These are phyloP conservation scores for Balansia obtecta DNA, from an alignment of 2,329 filamentous ascomycete genomes.

Conservation along the genomic window DNA sequence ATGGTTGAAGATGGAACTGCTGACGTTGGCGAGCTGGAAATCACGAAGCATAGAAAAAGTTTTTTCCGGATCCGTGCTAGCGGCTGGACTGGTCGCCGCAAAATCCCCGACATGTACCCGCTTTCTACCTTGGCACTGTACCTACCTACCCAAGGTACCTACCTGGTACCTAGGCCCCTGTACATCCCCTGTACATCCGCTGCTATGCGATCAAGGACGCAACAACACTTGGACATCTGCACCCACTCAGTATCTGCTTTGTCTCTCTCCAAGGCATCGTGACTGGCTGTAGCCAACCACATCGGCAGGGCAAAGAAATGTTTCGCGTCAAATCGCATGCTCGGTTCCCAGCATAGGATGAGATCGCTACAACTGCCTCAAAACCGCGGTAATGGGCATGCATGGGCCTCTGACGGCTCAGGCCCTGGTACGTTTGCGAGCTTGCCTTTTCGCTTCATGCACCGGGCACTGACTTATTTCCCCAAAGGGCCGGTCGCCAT, in stretches of 20 bases:
- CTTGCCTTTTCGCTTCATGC: neutral
- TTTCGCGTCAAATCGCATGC: neutral
- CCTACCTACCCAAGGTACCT: too few species aligned
- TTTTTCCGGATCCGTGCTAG: slow-evolving; percentile 5
- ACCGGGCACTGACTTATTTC: neutral
- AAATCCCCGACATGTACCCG: too few species aligned
- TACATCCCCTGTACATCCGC: too few species aligned
- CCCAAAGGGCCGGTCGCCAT: slow-evolving; percentile 43
- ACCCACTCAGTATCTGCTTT: too few species aligned
- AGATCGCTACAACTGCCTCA: neutral
- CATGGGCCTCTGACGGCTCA: slow-evolving; percentile 44
- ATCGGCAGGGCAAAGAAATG: too few species aligned
- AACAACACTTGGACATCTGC: too few species aligned
- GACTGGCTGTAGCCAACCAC: too few species aligned
- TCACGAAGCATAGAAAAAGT: slow-evolving; percentile 2
- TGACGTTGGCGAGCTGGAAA: neutral
- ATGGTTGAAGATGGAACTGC: slow-evolving; percentile 19
- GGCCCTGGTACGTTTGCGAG: slow-evolving; percentile 33
- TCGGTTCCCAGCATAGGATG: neutral
- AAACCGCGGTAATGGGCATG: slow-evolving; percentile 31
- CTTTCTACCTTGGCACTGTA: too few species aligned
- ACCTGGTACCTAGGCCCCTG: too few species aligned
- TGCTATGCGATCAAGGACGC: too few species aligned
- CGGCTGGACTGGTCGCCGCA: slow-evolving; percentile 1
- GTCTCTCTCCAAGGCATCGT: too few species aligned